phyloP scores from a whole-genome alignment of 768 basidiomycete genomes.

The Boletus eberwhitei region DNA sequence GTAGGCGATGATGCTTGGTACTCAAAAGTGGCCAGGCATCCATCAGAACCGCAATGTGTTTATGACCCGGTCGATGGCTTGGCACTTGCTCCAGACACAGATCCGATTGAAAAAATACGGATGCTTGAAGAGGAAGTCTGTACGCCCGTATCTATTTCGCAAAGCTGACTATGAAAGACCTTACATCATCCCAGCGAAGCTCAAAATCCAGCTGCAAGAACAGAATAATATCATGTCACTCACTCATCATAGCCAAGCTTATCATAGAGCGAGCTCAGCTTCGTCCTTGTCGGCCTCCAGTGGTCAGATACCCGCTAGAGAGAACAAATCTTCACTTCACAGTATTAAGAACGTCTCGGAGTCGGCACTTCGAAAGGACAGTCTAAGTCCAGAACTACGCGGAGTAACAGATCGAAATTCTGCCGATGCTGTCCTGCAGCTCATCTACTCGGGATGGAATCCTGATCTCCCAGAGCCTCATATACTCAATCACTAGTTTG shows the following conservation, averaged over 20 bases:
- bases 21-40: conserved; percentile 52
- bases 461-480: conserved; percentile 77
- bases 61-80: conserved; percentile 87
- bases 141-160: conserved; percentile 30
- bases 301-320: conserved; percentile 7
- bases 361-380: conserved; percentile 38
- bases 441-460: conserved; percentile 80
- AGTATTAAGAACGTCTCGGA: neutral
- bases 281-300: conserved; percentile 22
- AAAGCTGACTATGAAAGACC: conserved; percentile 1
- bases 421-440: conserved; percentile 56
- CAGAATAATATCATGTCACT: conserved; percentile 37
- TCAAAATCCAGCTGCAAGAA: conserved; percentile 62
- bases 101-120: conserved; percentile 76
- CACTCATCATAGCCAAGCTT: conserved; percentile 14
- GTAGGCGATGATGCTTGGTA: neutral
- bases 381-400: conserved; percentile 49
- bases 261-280: conserved; percentile 19
- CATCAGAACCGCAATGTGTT: conserved; percentile 78
- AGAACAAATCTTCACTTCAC: conserved; percentile 4
- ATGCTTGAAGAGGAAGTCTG: conserved; percentile 77
- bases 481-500: conserved; percentile 73
- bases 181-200: conserved; percentile 44
- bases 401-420: conserved; percentile 37
- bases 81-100: conserved; percentile 69